phyloP scores from a whole-genome alignment of 2,329 filamentous ascomycete species.

The Xylaria sp. region DNA sequence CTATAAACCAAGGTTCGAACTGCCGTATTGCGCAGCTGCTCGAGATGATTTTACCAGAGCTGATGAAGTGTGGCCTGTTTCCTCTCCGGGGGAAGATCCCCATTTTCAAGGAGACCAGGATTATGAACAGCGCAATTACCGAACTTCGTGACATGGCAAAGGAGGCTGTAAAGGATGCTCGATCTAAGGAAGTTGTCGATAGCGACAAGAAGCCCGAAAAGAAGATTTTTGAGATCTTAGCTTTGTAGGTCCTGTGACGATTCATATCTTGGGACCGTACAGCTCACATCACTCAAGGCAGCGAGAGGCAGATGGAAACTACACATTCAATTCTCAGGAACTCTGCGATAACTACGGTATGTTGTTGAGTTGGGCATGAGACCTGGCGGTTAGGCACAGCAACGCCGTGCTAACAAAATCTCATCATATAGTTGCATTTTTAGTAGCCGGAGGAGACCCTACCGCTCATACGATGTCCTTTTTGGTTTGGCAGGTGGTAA shows the following conservation, averaged over 20 bases:
- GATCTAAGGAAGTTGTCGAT: background rate
- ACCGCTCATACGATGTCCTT: slow-evolving; percentile 29
- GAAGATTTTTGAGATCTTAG: slow-evolving; percentile 26
- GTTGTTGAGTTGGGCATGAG: background rate
- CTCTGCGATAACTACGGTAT: slow-evolving; percentile 27
- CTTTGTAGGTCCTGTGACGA: slow-evolving; percentile 23
- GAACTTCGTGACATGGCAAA: slow-evolving; percentile 23
- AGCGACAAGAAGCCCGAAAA: slow-evolving; percentile 20
- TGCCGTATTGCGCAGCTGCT: slow-evolving; percentile 26
- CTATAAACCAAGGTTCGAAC: slow-evolving; percentile 22
- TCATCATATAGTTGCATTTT: slow-evolving; percentile 19
- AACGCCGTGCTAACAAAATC: background rate
- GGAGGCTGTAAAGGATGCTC: slow-evolving; percentile 23
- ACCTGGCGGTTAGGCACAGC: background rate
- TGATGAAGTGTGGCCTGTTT: slow-evolving; percentile 26
- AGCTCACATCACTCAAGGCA: slow-evolving; percentile 14
- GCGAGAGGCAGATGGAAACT: slow-evolving; percentile 23
- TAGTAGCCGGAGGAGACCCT: slow-evolving; percentile 25
- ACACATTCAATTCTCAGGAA: slow-evolving; percentile 25
- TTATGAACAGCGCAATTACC: slow-evolving; percentile 23
- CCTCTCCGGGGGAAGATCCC: slow-evolving; percentile 22
- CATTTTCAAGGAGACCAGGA: slow-evolving; percentile 16
- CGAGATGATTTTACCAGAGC: slow-evolving; percentile 25
- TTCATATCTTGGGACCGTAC: background rate
- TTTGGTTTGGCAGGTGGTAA: slow-evolving; percentile 23